Evolutionary conservation across 75 land plant species (phyloP).

Genomic region (Larix kaempferi): DNA sequence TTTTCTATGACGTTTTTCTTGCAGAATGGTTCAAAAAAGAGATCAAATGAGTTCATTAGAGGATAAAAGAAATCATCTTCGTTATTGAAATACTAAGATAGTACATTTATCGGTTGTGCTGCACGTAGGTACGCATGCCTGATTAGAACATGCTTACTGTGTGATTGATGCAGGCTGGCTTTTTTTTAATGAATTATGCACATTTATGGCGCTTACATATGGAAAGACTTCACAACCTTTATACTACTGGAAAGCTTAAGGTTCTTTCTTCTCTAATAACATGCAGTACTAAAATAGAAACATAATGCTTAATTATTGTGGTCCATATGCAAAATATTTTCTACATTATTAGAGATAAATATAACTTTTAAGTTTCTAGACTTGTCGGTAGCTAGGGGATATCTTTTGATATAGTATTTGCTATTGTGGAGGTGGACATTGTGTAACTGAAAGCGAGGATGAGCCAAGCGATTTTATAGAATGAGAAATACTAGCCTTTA

Average conservation of each 20-base stretch:
- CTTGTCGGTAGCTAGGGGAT: too few species aligned
- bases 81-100: neutral
- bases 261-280: conserved; percentile 18
- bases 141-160: neutral
- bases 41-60: neutral
- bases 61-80: neutral
- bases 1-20: neutral
- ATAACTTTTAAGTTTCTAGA: too few species aligned
- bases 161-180: conserved; percentile 61
- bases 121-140: neutral
- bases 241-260: conserved; percentile 72
- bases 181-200: conserved; percentile 70
- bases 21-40: neutral
- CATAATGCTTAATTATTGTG: neutral
- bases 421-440: neutral
- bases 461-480: too few species aligned
- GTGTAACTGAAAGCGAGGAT: neutral
- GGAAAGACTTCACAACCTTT: conserved; percentile 62
- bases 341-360: too few species aligned
- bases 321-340: too few species aligned
- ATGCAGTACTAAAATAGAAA: neutral
- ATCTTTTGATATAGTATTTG: too few species aligned
- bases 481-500: too few species aligned
- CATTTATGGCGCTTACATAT: conserved; percentile 70
- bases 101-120: neutral